phyloP scores from a whole-genome alignment of 2,329 filamentous ascomycete species.

The Cytospora piceae region DNA sequence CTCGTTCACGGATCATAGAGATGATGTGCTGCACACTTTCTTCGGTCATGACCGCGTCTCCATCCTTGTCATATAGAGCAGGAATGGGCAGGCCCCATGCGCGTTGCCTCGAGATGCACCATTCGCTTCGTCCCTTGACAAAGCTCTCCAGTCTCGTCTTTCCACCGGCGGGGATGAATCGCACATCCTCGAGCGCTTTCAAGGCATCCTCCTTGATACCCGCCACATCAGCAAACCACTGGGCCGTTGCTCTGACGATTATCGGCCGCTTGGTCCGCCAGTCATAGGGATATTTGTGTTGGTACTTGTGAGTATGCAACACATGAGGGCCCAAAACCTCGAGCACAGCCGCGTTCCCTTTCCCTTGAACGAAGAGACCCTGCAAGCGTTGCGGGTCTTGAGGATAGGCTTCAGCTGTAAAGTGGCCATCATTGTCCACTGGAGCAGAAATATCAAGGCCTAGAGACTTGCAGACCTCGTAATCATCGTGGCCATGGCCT shows the following conservation, averaged over 20 bases:
- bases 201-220: constrained; percentile 78
- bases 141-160: constrained; percentile 81
- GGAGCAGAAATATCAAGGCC: constrained; percentile 79
- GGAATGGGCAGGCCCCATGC: constrained; percentile 98
- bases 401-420: constrained; percentile 79
- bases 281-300: constrained; percentile 96
- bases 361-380: constrained; percentile 65
- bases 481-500: constrained; percentile 96
- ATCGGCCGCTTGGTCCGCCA: constrained; percentile 95
- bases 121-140: constrained; percentile 84
- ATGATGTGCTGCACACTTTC: constrained; percentile 86
- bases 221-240: constrained; percentile 96
- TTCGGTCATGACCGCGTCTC: constrained; percentile 77
- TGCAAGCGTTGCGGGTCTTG: constrained; percentile 66
- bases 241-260: constrained; percentile 87
- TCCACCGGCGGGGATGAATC: constrained; percentile 78
- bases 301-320: constrained; percentile 70
- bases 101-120: constrained; percentile 96
- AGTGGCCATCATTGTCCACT: constrained; percentile 78
- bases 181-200: constrained; percentile 68
- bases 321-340: constrained; percentile 68
- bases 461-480: constrained; percentile 73
- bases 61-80: constrained; percentile 75
- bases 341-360: constrained; percentile 55
- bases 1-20: constrained; percentile 72